Conservation (phyloP, 2,329 filamentous ascomycete genomes). For the Diplodia sapinea region DNA sequence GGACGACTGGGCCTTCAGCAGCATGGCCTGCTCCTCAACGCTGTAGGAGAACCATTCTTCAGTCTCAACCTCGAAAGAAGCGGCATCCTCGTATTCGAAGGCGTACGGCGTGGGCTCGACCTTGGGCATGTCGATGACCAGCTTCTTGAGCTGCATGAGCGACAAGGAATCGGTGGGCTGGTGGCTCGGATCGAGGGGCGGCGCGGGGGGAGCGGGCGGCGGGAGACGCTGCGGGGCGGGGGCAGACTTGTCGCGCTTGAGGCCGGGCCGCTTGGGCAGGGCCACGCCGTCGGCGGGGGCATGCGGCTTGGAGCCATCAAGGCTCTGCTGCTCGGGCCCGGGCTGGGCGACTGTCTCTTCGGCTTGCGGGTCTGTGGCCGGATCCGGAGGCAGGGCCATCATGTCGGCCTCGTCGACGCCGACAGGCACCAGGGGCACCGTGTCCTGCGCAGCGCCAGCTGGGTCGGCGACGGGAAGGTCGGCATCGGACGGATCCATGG, state of each 20-base stretch:
- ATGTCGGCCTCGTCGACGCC: constrained; percentile 48
- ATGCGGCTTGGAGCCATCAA: constrained; percentile 33
- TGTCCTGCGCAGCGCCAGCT: constrained; percentile 25
- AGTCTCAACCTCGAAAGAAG: constrained; percentile 78
- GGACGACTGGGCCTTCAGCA: constrained; percentile 74
- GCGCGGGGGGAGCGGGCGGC: constrained; percentile 48
- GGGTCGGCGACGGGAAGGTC: constrained; percentile 15
- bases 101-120: constrained; percentile 68
- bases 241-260: constrained; percentile 50
- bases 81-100: constrained; percentile 66
- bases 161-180: constrained; percentile 53
- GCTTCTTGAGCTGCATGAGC: constrained; percentile 54
- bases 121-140: constrained; percentile 53
- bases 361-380: constrained; percentile 38
- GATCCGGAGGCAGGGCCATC: constrained; percentile 42
- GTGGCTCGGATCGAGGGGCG: constrained; percentile 39
- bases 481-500: constrained; percentile 24
- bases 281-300: constrained; percentile 36
- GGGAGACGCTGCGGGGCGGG: constrained; percentile 52
- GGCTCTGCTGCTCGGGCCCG: constrained; percentile 42
- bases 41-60: constrained; percentile 98
- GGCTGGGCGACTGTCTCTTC: constrained; percentile 41
- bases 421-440: constrained; percentile 43
- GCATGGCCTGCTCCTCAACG: constrained; percentile 80
- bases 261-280: constrained; percentile 45